phyloP scores from a whole-genome alignment of 768 basidiomycete species.

The Cystobasidium onofrii region DNA sequence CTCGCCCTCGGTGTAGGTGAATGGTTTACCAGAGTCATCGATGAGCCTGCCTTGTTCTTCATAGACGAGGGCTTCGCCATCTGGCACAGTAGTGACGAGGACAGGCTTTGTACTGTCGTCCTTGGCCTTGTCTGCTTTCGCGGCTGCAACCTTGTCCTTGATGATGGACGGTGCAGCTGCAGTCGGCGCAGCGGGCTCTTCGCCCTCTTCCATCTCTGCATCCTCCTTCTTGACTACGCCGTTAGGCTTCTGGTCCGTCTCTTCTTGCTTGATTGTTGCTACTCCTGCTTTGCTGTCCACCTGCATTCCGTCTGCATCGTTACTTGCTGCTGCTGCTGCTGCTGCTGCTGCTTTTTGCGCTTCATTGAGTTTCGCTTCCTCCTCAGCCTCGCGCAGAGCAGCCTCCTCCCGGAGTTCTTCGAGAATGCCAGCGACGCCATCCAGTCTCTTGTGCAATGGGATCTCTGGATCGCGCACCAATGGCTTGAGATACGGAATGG shows the following conservation, averaged over 20 bases:
- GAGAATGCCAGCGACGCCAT: conserved; percentile 69
- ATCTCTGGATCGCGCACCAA: conserved; percentile 69
- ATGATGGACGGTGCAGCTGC: not conserved
- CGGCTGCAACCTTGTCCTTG: conserved; percentile 48
- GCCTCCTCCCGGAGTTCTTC: conserved; percentile 65
- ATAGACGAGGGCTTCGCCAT: not conserved
- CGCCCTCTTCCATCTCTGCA: conserved; percentile 59
- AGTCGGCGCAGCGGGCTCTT: conserved; percentile 44
- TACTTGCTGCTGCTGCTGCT: conserved; percentile 42
- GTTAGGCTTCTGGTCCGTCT: not conserved
- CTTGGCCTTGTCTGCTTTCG: not conserved
- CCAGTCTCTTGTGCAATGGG: conserved; percentile 29
- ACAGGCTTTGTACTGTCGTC: not conserved
- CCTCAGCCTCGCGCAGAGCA: conserved; percentile 43
- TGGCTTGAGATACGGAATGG: conserved; percentile 75
- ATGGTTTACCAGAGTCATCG: conserved; percentile 1
- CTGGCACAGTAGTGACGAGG: not conserved
- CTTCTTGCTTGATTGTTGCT: conserved; percentile 7
- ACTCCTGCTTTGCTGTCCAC: conserved; percentile 31
- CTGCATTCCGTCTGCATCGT: conserved; percentile 28
- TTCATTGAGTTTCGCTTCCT: conserved; percentile 36
- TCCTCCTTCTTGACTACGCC: not conserved
- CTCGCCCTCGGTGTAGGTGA: conserved; percentile 70
- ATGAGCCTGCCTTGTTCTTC: conserved; percentile 12
- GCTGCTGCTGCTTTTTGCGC: conserved; percentile 23